A percentile compares a stretch with the other conserved stretches of the same genome.
These are phyloP conservation scores for Cryptococcus floricola DNA, from an alignment of 1,284 basidiomycete genomes.

Conservation along the genomic window DNA sequence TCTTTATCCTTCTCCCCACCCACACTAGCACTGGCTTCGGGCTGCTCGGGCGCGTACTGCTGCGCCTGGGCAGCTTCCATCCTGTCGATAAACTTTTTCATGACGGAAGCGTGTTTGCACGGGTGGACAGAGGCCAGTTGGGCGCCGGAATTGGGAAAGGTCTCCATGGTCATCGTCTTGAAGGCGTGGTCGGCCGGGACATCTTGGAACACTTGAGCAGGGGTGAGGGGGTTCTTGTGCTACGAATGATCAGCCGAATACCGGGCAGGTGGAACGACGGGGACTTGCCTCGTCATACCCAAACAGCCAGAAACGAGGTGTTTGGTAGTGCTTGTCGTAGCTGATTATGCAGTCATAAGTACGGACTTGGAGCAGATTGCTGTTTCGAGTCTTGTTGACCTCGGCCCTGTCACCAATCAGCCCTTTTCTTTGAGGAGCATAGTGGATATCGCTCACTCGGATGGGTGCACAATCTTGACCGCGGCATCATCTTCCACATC, in stretches of 20 bases:
- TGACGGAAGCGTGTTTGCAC: slow-evolving; percentile 97
- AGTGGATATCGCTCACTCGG: slow-evolving; percentile 23
- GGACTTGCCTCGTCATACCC: slow-evolving; percentile 82
- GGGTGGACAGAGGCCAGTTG: slow-evolving; percentile 92
- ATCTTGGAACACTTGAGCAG: slow-evolving; percentile 93
- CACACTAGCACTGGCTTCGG: slow-evolving; percentile 37
- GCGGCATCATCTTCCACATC: slow-evolving; percentile 68
- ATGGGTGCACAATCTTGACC: slow-evolving; percentile 33
- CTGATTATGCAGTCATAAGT: slow-evolving; percentile 99
- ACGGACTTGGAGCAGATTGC: slow-evolving; percentile 86
- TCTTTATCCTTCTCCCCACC: slow-evolving; percentile 57
- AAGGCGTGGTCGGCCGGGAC: slow-evolving; percentile 95
- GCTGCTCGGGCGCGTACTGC: slow-evolving; percentile 15
- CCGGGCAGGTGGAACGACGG: neutral
- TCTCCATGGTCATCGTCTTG: slow-evolving; percentile 98
- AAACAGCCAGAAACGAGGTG: slow-evolving; percentile 88
- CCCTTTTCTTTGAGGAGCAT: neutral
- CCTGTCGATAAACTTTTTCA: slow-evolving; percentile 99
- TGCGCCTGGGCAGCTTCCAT: slow-evolving; percentile 80
- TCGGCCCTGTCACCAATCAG: slow-evolving; percentile 35
- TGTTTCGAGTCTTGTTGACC: slow-evolving; percentile 53
- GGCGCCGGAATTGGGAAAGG: slow-evolving; percentile 85
- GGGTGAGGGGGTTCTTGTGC: slow-evolving; percentile 81
- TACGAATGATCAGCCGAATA: slow-evolving; percentile 34
- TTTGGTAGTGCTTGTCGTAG: slow-evolving; percentile 99